Percentiles rank a stretch among this genome's conserved stretches.
Evolutionary conservation across 345 rosid genomes (phyloP).

Genomic region (Hibiscus mutabilis): DNA sequence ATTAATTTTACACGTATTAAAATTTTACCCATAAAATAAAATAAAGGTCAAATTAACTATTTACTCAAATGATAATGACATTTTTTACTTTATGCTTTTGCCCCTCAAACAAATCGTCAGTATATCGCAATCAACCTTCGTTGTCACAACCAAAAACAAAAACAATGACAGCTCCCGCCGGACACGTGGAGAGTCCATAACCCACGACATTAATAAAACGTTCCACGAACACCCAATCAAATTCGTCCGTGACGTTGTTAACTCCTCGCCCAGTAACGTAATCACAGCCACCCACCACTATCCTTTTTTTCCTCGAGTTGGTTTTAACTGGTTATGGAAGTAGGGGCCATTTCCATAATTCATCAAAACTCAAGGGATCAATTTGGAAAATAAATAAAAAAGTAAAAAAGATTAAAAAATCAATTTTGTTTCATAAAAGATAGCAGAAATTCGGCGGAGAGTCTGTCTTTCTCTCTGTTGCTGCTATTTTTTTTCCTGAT

Average conservation of each 20-base stretch:
- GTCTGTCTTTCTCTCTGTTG: neutral
- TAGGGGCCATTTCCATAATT: constrained; percentile 1
- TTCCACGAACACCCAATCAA: neutral
- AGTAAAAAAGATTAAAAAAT: no score
- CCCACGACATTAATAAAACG: neutral
- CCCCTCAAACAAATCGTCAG: neutral
- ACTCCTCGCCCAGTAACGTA: neutral
- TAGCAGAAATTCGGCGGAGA: constrained; percentile 22
- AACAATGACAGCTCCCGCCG: neutral
- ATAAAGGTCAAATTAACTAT: no score
- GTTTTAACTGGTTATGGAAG: neutral
- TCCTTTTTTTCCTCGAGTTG: neutral
- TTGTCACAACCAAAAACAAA: neutral
- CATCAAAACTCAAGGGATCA: neutral
- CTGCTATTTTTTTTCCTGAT: constrained; percentile 5
- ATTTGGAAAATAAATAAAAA: neutral
- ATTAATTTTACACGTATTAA: no score
- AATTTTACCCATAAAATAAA: no score
- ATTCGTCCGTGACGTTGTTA: neutral
- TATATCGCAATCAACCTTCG: neutral
- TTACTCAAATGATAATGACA: no score
- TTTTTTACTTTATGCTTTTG: no score
- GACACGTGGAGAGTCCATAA: neutral
- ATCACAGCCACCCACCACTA: neutral
- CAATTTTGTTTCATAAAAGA: neutral